Conservation (phyloP, 2,329 filamentous ascomycete species). For the Colletotrichum lini region DNA sequence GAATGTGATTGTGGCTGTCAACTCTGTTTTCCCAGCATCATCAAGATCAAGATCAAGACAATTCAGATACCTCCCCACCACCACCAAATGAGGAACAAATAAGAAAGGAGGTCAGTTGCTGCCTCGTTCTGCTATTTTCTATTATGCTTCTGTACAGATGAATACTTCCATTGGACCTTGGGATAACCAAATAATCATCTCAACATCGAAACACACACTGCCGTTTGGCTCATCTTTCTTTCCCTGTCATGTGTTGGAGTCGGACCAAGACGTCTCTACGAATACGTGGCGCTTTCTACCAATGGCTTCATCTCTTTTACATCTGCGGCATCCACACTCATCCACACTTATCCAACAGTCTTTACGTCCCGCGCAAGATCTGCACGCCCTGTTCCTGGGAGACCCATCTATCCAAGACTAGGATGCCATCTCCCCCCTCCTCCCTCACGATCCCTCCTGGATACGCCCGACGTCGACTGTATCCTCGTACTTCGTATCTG, state of each 20-base stretch:
- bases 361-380: constrained; percentile 11
- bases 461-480: constrained; percentile 24
- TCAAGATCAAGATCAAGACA: too few species aligned
- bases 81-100: neutral
- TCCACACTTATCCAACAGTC: neutral
- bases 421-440: neutral
- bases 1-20: too few species aligned
- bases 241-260: too few species aligned
- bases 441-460: neutral
- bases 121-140: too few species aligned
- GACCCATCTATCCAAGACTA: neutral
- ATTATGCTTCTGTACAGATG: neutral
- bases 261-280: too few species aligned
- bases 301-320: neutral
- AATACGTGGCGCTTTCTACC: too few species aligned
- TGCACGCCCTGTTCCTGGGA: constrained; percentile 2
- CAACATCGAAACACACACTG: constrained; percentile 1
- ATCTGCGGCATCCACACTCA: neutral
- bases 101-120: too few species aligned
- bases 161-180: neutral
- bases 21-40: too few species aligned
- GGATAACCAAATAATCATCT: neutral
- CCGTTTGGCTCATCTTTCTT: neutral
- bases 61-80: too few species aligned
- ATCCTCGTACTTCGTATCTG: neutral